Percentiles rank a stretch among this genome's conserved stretches.
phyloP scores from a whole-genome alignment of 306 rosid genomes.

The Sindora glabra region DNA sequence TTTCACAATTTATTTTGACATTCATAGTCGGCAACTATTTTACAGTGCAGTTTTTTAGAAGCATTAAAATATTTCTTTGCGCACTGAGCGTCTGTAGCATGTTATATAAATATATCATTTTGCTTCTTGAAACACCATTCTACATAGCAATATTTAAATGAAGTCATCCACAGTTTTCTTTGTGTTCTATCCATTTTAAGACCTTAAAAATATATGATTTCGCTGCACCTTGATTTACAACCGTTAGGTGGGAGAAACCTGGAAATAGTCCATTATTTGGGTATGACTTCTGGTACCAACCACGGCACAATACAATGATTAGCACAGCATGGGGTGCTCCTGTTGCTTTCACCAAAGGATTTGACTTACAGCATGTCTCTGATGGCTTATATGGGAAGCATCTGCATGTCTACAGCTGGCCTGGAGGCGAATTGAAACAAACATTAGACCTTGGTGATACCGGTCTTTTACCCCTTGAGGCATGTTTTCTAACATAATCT shows the following conservation, averaged over 20 bases:
- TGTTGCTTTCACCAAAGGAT: constrained; percentile 73
- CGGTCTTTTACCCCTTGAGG: constrained; percentile 88
- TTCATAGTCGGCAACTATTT: background rate
- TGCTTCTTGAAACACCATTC: too few species aligned
- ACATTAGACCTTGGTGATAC: constrained; percentile 79
- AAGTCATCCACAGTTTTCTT: background rate
- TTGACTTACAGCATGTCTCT: constrained; percentile 62
- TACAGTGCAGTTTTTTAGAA: background rate
- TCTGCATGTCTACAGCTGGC: constrained; percentile 87
- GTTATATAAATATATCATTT: too few species aligned
- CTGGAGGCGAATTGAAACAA: constrained; percentile 89
- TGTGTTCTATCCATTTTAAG: too few species aligned
- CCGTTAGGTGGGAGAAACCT: constrained; percentile 87
- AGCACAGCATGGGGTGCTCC: constrained; percentile 99
- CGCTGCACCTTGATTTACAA: background rate
- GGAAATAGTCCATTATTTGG: constrained; percentile 89
- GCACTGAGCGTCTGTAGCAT: too few species aligned
- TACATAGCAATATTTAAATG: background rate
- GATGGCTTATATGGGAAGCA: constrained; percentile 84
- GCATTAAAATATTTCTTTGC: background rate
- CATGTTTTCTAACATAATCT: constrained; percentile 8
- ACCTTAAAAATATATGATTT: background rate
- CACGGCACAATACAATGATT: constrained; percentile 82
- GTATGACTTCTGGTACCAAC: constrained; percentile 98
- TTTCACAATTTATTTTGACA: too few species aligned